Base-by-base conservation (phyloP, 176 grass and related monocot genomes). In the Oryza coarctata region DNA sequence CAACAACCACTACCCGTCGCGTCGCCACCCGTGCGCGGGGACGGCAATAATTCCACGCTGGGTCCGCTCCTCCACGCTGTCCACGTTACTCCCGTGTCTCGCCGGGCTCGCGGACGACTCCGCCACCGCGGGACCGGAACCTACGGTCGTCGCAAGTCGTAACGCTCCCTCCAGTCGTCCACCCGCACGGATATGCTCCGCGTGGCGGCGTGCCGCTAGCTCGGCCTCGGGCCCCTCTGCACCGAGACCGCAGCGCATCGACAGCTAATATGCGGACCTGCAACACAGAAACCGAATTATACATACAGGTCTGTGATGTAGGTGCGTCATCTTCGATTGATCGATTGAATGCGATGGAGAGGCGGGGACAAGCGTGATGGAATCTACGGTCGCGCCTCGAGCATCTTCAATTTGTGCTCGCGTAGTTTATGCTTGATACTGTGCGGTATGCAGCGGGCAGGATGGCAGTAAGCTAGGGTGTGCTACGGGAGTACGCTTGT, bases 1-100 rank as follows among this genome's bases (percentile, higher is more conserved):
- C 71, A 30, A 9, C 39, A 50, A 38, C 23, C 1, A n/a, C 70
- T 8, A 20, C 23, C 9, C 20, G 25, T 31, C 71, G 41, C 20
- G 25, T 31, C 71, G 41, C 15, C n/a, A n/a, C 33, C 82, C 3
- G 65, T 66, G 83, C 71, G 73, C 12, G n/a, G 78, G 50, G 43
- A 5, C 57, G 70, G 75, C 76, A 80, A 89, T 89, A 75, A 89
- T 89, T 89, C 76, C 66, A 76, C 26, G 13, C 6, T 11, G 25
- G 71, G 82, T 3, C 57, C 87, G 35, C 35, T 38, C 63, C 3
- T 9, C 20, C 33, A 29, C 65, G 71, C 78, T 82, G 83, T 45
- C 71, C 38, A 63, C 20, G 22, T 74, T 43, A 27, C 0, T 38
- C 35, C 35, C 35, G 35, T 3, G 4, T 20, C 27, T 36, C 26